Percentiles rank a stretch among this genome's conserved stretches.
Conservation (phyloP, 306 rosid species). For the Cicer cuneatum region DNA sequence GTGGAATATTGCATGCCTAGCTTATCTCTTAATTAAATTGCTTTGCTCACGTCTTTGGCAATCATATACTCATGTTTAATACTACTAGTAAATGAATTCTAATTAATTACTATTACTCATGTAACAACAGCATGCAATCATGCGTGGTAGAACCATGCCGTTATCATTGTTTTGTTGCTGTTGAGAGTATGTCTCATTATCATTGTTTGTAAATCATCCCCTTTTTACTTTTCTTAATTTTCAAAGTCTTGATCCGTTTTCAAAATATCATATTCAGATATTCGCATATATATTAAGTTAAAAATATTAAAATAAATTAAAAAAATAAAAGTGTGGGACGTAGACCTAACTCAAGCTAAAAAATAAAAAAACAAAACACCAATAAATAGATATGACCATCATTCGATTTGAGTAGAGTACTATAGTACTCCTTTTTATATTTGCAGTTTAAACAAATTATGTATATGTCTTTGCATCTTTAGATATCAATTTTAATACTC, state of each 20-base stretch:
- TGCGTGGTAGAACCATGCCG: conserved; percentile 36
- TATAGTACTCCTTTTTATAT: too few relatives aligned
- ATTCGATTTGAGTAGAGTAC: too few relatives aligned
- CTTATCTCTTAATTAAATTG: conserved; percentile 46
- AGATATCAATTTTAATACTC: too few relatives aligned
- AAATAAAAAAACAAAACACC: too few relatives aligned
- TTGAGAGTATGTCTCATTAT: conserved; percentile 9
- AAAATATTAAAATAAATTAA: too few relatives aligned
- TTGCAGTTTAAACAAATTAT: too few relatives aligned
- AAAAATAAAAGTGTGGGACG: too few relatives aligned
- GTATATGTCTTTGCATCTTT: too few relatives aligned
- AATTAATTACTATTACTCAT: conserved; percentile 15
- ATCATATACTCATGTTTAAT: conserved; percentile 36
- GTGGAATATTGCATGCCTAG: conserved; percentile 61
- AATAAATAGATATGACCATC: too few relatives aligned
- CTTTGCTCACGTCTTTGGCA: conserved; percentile 27
- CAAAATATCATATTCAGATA: background rate
- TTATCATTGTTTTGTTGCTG: background rate
- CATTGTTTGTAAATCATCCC: conserved; percentile 1
- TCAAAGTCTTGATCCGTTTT: background rate
- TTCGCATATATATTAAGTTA: background rate
- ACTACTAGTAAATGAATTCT: too few relatives aligned
- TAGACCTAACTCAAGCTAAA: too few relatives aligned
- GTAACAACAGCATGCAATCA: conserved; percentile 41
- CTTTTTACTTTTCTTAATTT: background rate